A percentile compares a stretch with the other conserved stretches of the same genome.
phyloP scores from a whole-genome alignment of 2,329 filamentous ascomycete species.

The Aspergillus pseudoviridinutans region DNA sequence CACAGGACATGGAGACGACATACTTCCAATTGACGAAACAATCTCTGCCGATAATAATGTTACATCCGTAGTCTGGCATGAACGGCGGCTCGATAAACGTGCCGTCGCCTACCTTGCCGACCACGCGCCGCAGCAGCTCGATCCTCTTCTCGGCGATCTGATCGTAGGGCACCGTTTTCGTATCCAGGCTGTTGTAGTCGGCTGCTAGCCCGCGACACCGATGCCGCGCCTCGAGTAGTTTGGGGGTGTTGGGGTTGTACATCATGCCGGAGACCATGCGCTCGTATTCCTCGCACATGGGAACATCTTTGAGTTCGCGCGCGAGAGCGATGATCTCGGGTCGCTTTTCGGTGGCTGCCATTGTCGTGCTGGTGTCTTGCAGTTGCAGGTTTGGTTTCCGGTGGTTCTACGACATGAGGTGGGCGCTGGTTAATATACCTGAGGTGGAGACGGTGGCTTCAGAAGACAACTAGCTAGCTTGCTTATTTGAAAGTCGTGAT shows the following conservation, averaged over 20 bases:
- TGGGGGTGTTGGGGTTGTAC: constrained; percentile 27
- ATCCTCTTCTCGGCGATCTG: constrained; percentile 22
- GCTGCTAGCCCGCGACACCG: constrained; percentile 21
- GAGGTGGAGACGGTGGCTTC: not conserved
- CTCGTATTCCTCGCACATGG: constrained; percentile 34
- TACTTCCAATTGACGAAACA: constrained; percentile 34
- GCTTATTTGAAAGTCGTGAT: not conserved
- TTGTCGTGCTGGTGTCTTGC: not conserved
- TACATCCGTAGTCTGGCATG: constrained; percentile 31
- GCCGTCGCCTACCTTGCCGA: constrained; percentile 26
- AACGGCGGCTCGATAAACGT: constrained; percentile 32
- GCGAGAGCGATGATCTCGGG: constrained; percentile 30
- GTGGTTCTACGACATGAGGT: not conserved
- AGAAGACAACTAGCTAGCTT: not conserved
- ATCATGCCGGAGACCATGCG: constrained; percentile 36
- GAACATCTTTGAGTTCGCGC: constrained; percentile 20
- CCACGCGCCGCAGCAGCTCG: constrained; percentile 23
- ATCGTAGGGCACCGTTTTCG: constrained; percentile 23
- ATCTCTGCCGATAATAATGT: constrained; percentile 26
- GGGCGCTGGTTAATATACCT: not conserved
- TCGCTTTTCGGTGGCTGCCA: constrained; percentile 24
- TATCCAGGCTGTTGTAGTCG: constrained; percentile 29
- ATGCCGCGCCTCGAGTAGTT: constrained; percentile 26
- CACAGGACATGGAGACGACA: not conserved
- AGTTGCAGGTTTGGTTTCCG: not conserved